Evolutionary conservation across 1,284 basidiomycete species (phyloP), one percentile per base, ranked within the genome.

Genomic region (Psilocybe mexicana): DNA sequence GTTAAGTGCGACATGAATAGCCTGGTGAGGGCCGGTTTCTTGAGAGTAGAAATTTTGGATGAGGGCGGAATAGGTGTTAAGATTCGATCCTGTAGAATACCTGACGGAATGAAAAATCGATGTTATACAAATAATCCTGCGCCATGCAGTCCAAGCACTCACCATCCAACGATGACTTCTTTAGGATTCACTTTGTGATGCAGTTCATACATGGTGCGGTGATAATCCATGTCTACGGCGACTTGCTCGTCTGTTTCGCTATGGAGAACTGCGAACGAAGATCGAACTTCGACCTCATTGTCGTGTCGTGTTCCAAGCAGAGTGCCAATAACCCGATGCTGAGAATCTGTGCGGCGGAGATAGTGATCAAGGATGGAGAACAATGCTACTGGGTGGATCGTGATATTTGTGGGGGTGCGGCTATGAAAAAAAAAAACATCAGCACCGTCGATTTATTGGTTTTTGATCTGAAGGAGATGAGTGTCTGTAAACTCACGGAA

Each of bases 11-110:
- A 99, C 80, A 74, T 99, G 96, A 45, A 99, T 86, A 3, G 97
- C 95, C 59, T 91, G 92, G 73, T 92, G 86, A 3, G 94, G 92
- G 0, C 86, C 80, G 2, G 93, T 95, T 76, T 99, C 94, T 81
- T 92, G 87, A 42, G 93, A 87, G 76, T 97, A 99, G 77, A 98
- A 98, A 76, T 98, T 96, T 83, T 99, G 97, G 70, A 99, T 97
- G 63, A 99, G 83, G 23, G 97, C 95, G 45, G 95, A 96, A 80
- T 96, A 96, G 12, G 93, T 93, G 79, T 97, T 96, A 60, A 99
- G 84, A 63, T 91, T 87, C 2, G 91, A 90, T 62, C 90, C 90
- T 23, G 93, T 95, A 18, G 93, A 93, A 76, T 95, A 95, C 92
- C 92, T 94, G 10, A 48, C 43, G 35, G 45, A n/a, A 63, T 61